Conservation (phyloP, 2,329 filamentous ascomycete species). For the Hirsutella rhossiliensis region DNA sequence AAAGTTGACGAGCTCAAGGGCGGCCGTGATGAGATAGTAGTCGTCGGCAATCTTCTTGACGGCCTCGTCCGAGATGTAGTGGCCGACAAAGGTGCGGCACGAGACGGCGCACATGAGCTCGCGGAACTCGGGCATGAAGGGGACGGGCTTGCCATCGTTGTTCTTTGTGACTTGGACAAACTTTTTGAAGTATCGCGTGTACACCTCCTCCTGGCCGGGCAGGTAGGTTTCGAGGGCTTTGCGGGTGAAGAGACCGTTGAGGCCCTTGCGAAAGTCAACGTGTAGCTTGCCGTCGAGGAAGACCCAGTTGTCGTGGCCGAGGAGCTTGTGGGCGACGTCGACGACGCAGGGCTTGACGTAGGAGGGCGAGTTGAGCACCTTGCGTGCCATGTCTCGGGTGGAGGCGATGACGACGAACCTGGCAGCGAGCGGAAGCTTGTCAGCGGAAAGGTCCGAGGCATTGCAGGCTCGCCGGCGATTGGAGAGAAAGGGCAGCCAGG, state of each 20-base stretch:
- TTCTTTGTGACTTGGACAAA: constrained; percentile 68
- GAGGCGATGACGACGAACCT: constrained; percentile 97
- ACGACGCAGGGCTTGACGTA: constrained; percentile 97
- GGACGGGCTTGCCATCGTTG: constrained; percentile 58
- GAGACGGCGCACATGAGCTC: constrained; percentile 92
- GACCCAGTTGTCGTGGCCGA: constrained; percentile 89
- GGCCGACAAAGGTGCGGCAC: constrained; percentile 91
- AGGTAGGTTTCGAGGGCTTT: constrained; percentile 80
- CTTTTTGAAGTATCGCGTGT: constrained; percentile 71
- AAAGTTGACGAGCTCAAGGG: constrained; percentile 95
- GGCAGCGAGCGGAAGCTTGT: background rate
- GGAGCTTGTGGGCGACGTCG: constrained; percentile 84
- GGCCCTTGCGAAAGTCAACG: constrained; percentile 92
- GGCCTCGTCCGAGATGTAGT: constrained; percentile 83
- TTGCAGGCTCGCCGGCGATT: background rate
- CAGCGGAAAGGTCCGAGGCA: too few species aligned
- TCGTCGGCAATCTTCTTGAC: constrained; percentile 93
- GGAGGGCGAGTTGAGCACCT: constrained; percentile 86
- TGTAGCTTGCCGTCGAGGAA: constrained; percentile 93
- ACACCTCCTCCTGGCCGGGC: constrained; percentile 84
- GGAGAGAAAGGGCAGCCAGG: background rate
- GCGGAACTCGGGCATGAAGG: constrained; percentile 87
- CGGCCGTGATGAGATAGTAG: constrained; percentile 93
- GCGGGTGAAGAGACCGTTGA: constrained; percentile 90
- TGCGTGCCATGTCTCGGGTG: constrained; percentile 86